Percentiles rank a stretch among this genome's conserved stretches.
These are phyloP conservation scores for Dothiorella sarmentorum DNA, from an alignment of 2,329 filamentous ascomycete species.

Conservation along the genomic window DNA sequence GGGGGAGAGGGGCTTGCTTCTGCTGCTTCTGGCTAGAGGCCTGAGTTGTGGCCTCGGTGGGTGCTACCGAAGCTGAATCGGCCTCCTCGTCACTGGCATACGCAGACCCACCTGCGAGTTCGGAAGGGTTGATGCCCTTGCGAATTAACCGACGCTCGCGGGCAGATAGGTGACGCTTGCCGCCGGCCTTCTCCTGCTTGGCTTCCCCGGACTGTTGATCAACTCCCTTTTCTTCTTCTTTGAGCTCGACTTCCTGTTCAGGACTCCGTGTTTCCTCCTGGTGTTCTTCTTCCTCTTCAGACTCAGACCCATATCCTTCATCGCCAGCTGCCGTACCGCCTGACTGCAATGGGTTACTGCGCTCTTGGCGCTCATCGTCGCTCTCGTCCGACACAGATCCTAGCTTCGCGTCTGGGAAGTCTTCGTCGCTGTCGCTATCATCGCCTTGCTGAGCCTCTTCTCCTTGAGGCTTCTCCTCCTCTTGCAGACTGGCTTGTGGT, in stretches of 20 bases:
- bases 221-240: conserved; percentile 23
- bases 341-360: conserved; percentile 41
- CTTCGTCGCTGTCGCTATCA: conserved; percentile 41
- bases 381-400: conserved; percentile 35
- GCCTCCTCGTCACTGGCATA: conserved; percentile 22
- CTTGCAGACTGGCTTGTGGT: conserved; percentile 17
- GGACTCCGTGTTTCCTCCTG: background rate
- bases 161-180: conserved; percentile 37
- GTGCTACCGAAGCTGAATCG: conserved; percentile 31
- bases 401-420: conserved; percentile 44
- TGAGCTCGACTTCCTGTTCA: conserved; percentile 24
- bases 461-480: conserved; percentile 22
- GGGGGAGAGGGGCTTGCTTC: conserved; percentile 38
- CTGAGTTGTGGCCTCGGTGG: conserved; percentile 24
- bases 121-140: conserved; percentile 27
- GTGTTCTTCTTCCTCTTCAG: conserved; percentile 6
- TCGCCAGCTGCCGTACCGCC: background rate
- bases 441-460: conserved; percentile 28
- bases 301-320: conserved; percentile 11
- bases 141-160: conserved; percentile 37
- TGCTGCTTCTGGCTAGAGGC: conserved; percentile 8
- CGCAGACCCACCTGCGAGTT: conserved; percentile 16
- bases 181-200: conserved; percentile 23
- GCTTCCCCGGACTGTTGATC: conserved; percentile 25
- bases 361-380: conserved; percentile 30